Percentiles rank a stretch among this genome's conserved stretches.
phyloP scores from a whole-genome alignment of 2,329 filamentous ascomycete genomes.

The Exophiala aquamarina region DNA sequence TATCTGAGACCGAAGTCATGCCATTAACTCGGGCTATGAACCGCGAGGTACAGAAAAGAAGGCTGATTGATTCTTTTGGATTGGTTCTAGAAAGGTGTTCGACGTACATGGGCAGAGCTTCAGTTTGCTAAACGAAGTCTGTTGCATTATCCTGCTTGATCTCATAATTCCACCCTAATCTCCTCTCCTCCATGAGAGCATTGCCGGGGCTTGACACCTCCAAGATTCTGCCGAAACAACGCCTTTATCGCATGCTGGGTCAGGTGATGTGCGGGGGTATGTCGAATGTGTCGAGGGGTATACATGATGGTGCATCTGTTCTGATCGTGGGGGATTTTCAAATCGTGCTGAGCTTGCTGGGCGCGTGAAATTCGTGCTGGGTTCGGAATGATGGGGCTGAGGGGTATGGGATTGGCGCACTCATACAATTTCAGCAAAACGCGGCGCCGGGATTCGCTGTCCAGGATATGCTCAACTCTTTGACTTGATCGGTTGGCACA shows the following conservation, averaged over 20 bases:
- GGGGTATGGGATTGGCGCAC: slow-evolving; percentile 35
- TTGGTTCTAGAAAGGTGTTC: slow-evolving; percentile 20
- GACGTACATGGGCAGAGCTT: slow-evolving; percentile 19
- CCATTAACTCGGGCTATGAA: too few relatives aligned
- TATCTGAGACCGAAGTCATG: too few relatives aligned
- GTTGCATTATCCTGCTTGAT: slow-evolving; percentile 15
- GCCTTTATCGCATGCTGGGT: slow-evolving; percentile 25
- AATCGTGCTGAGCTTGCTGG: slow-evolving; percentile 32
- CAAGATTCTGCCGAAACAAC: slow-evolving; percentile 16
- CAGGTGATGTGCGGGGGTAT: slow-evolving; percentile 16
- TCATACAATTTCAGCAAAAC: slow-evolving; percentile 39
- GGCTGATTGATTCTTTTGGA: slow-evolving; percentile 7
- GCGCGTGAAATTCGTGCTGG: slow-evolving; percentile 31
- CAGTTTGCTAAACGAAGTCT: slow-evolving; percentile 10
- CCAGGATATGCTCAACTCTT: too few relatives aligned
- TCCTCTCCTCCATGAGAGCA: slow-evolving; percentile 6
- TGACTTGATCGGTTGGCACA: too few relatives aligned
- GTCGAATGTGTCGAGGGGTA: slow-evolving; percentile 21
- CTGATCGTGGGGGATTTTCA: slow-evolving; percentile 33
- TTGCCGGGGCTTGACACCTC: slow-evolving; percentile 8
- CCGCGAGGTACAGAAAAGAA: too few relatives aligned
- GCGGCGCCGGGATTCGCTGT: background rate
- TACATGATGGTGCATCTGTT: slow-evolving; percentile 30
- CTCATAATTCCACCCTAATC: slow-evolving; percentile 7
- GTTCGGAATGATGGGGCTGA: slow-evolving; percentile 6